Evolutionary conservation across 2,329 filamentous ascomycete genomes (phyloP).

Genomic region (Lasiodiplodia hormozganensis): DNA sequence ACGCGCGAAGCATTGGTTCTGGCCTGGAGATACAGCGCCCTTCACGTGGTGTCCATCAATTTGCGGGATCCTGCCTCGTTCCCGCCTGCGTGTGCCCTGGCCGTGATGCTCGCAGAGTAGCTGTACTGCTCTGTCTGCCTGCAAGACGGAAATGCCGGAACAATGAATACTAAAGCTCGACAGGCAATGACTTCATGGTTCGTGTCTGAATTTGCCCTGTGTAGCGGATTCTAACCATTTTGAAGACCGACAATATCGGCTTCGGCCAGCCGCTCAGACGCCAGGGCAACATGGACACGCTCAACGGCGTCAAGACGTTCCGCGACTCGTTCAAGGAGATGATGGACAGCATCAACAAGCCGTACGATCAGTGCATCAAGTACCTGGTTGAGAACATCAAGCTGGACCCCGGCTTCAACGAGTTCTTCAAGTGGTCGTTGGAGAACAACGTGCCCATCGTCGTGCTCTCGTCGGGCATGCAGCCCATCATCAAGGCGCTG

Average conservation of each 20-base stretch:
- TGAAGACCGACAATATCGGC: conserved; percentile 88
- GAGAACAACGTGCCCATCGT: conserved; percentile 89
- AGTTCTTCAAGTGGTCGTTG: conserved; percentile 85
- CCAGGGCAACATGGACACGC: conserved; percentile 77
- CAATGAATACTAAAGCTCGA: conserved; percentile 31
- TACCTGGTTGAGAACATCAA: conserved; percentile 82
- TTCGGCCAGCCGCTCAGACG: conserved; percentile 76
- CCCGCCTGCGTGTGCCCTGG: background rate
- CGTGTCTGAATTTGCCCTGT: conserved; percentile 28
- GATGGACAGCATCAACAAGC: conserved; percentile 84
- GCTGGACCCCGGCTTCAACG: conserved; percentile 85
- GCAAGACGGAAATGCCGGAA: background rate
- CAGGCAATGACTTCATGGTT: conserved; percentile 71
- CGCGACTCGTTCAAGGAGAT: conserved; percentile 86
- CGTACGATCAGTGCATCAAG: conserved; percentile 82
- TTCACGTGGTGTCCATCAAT: background rate
- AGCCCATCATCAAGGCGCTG: conserved; percentile 85
- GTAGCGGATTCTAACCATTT: conserved; percentile 55
- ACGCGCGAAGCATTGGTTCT: background rate
- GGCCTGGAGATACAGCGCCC: background rate
- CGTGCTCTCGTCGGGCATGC: conserved; percentile 91
- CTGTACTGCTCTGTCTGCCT: background rate
- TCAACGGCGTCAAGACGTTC: conserved; percentile 74
- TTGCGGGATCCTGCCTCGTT: background rate
- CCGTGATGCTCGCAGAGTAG: background rate